Evolutionary conservation across 345 rosid genomes (phyloP).

Genomic region (Melaleuca alternifolia): DNA sequence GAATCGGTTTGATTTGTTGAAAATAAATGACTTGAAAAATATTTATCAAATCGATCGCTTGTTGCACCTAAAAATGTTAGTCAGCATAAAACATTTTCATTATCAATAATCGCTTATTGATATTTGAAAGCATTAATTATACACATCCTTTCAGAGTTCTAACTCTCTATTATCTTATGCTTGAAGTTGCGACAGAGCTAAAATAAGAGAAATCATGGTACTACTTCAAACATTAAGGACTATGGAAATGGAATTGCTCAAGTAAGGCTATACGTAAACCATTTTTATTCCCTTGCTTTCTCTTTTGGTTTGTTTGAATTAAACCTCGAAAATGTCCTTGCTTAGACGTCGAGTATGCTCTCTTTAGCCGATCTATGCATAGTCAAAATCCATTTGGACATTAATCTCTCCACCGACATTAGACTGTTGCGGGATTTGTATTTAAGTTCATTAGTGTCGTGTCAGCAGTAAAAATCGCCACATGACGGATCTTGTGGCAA

Average conservation of each 20-base stretch:
- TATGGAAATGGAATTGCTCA: background rate
- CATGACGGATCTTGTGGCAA: background rate
- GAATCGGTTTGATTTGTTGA: background rate
- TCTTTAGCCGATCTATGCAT: background rate
- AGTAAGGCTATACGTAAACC: background rate
- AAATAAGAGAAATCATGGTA: background rate
- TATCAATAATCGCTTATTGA: background rate
- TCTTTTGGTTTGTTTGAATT: background rate
- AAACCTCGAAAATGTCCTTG: background rate
- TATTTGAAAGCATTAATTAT: background rate
- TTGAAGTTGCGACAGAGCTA: background rate
- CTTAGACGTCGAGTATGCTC: background rate
- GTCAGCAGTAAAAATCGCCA: background rate
- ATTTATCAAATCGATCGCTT: rapidly evolving
- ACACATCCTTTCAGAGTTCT: background rate
- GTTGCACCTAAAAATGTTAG: rapidly evolving
- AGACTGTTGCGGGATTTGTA: background rate
- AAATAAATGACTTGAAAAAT: background rate
- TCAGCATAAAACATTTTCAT: background rate
- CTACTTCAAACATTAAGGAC: background rate
- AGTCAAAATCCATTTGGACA: background rate
- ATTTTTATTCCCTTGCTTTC: background rate
- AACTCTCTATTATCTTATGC: background rate
- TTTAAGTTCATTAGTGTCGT: background rate
- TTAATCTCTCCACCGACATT: background rate